phyloP scores from a whole-genome alignment of 1,139 yeast genomes.

The Taphrina pruni region DNA sequence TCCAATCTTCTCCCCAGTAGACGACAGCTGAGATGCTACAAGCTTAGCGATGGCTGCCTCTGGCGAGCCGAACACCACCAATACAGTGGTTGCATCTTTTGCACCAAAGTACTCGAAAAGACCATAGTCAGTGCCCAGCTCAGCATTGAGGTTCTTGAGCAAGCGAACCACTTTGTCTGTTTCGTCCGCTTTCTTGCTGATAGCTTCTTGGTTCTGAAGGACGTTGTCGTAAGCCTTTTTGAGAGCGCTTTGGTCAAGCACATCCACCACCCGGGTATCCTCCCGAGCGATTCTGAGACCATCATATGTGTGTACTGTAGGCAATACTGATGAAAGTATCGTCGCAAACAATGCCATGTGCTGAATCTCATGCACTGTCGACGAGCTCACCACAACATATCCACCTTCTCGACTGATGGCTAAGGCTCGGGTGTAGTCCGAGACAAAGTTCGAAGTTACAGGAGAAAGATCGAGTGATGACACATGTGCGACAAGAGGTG shows the following conservation, averaged over 20 bases:
- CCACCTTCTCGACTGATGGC: conserved; percentile 68
- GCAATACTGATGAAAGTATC: conserved; percentile 65
- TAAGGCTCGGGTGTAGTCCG: conserved; percentile 72
- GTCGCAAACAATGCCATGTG: conserved; percentile 70
- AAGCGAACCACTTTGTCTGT: conserved; percentile 44
- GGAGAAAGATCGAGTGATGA: conserved; percentile 74
- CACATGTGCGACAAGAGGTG: conserved; percentile 67
- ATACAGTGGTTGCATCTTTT: conserved; percentile 66
- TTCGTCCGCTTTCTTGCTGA: conserved; percentile 43
- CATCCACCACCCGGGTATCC: conserved; percentile 59
- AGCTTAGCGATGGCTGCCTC: conserved; percentile 64
- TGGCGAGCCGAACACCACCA: conserved; percentile 76
- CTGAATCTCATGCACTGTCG: conserved; percentile 67
- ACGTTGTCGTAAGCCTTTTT: conserved; percentile 47
- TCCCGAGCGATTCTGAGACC: conserved; percentile 73
- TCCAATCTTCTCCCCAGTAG: conserved; percentile 59
- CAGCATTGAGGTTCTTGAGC: conserved; percentile 59
- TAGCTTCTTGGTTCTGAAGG: conserved; percentile 38
- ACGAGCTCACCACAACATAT: conserved; percentile 75
- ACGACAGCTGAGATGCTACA: conserved; percentile 55
- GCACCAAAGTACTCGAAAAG: conserved; percentile 77
- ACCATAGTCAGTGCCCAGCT: conserved; percentile 64
- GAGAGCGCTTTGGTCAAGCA: conserved; percentile 58
- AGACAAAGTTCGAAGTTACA: conserved; percentile 59
- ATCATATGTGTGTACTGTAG: conserved; percentile 76